phyloP scores from a whole-genome alignment of 2,329 filamentous ascomycete species.

The Corynespora cassiicola region DNA sequence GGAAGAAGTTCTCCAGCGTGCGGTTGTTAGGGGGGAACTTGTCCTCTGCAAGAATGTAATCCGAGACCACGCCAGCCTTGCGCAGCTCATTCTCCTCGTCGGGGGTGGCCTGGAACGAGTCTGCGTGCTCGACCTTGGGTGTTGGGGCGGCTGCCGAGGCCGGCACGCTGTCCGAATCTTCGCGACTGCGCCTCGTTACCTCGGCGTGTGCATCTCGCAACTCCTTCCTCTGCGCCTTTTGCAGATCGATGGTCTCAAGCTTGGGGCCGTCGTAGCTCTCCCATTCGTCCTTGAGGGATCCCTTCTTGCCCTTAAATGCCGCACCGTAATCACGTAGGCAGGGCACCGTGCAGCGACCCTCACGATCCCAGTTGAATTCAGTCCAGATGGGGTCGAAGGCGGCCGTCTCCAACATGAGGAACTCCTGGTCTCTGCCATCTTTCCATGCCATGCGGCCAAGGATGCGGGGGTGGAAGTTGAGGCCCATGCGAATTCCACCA shows the following conservation, averaged over 20 bases:
- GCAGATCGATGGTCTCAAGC: slow-evolving; percentile 42
- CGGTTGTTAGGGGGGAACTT: slow-evolving; percentile 63
- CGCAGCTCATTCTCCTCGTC: slow-evolving; percentile 50
- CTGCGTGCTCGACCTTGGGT: slow-evolving; percentile 33
- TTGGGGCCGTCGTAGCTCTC: slow-evolving; percentile 57
- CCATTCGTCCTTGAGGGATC: slow-evolving; percentile 59
- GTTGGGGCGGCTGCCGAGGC: slow-evolving; percentile 34
- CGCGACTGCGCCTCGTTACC: slow-evolving; percentile 21
- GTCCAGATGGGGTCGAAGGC: slow-evolving; percentile 66
- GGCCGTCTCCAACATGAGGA: slow-evolving; percentile 64
- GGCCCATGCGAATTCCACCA: slow-evolving; percentile 63
- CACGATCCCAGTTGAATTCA: slow-evolving; percentile 61
- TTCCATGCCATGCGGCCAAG: slow-evolving; percentile 65
- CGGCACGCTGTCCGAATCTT: slow-evolving; percentile 34
- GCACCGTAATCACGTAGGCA: slow-evolving; percentile 61
- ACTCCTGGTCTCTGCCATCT: slow-evolving; percentile 60
- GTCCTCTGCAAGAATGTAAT: slow-evolving; percentile 58
- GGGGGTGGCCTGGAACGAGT: slow-evolving; percentile 48
- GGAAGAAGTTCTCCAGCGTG: slow-evolving; percentile 63
- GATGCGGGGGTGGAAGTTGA: slow-evolving; percentile 64
- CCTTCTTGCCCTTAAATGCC: slow-evolving; percentile 57
- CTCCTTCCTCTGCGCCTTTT: slow-evolving; percentile 34
- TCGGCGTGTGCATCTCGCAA: slow-evolving; percentile 21
- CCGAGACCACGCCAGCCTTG: slow-evolving; percentile 47
- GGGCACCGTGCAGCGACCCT: slow-evolving; percentile 60